Conservation (phyloP, 257 asterid species). For the Nemophila menziesii region DNA sequence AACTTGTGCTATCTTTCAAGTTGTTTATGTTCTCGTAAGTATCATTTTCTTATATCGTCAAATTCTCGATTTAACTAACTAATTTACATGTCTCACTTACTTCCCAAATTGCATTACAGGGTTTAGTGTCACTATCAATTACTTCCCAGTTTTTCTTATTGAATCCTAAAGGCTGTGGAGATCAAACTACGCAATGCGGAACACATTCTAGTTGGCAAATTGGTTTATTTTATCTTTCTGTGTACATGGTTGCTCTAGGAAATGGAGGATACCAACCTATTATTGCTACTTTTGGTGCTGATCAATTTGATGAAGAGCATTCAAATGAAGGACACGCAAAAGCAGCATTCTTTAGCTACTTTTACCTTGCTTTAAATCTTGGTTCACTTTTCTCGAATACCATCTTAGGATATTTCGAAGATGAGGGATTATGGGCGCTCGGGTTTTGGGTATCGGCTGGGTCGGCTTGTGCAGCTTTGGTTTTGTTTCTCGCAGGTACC, state of each 20-base stretch:
- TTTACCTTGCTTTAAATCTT: slow-evolving; percentile 72
- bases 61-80: too few species aligned
- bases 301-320: slow-evolving; percentile 73
- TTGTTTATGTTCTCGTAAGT: slow-evolving; percentile 64
- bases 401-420: slow-evolving; percentile 65
- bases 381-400: slow-evolving; percentile 94
- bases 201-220: slow-evolving; percentile 53
- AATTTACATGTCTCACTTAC: background rate
- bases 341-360: slow-evolving; percentile 82
- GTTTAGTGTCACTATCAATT: slow-evolving; percentile 51
- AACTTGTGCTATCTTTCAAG: slow-evolving; percentile 78
- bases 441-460: slow-evolving; percentile 86
- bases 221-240: slow-evolving; percentile 63
- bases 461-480: slow-evolving; percentile 63
- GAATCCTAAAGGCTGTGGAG: slow-evolving; percentile 72
- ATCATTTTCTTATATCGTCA: background rate
- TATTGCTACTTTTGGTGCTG: slow-evolving; percentile 91
- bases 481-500: slow-evolving; percentile 67
- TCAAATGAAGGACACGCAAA: slow-evolving; percentile 51
- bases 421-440: slow-evolving; percentile 74
- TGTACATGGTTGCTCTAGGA: slow-evolving; percentile 81
- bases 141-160: slow-evolving; percentile 53
- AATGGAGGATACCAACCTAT: slow-evolving; percentile 96
- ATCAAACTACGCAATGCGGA: slow-evolving; percentile 31
- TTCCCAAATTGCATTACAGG: slow-evolving; percentile 26